phyloP scores from a whole-genome alignment of 2,329 filamentous ascomycete genomes.

The Kalaharituber pfeilii region DNA sequence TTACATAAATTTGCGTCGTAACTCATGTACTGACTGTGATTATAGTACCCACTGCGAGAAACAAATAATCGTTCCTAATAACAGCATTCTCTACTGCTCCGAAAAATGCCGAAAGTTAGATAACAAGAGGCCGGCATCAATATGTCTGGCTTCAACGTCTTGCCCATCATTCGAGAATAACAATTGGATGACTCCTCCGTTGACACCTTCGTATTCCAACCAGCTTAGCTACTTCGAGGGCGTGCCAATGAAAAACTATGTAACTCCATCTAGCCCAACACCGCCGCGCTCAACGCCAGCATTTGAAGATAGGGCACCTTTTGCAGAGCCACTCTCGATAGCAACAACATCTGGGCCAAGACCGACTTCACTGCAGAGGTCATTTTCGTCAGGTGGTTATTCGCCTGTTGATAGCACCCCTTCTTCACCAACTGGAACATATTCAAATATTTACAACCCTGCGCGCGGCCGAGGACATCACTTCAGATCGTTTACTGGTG shows the following conservation, averaged over 20 bases:
- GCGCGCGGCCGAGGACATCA: constrained; percentile 14
- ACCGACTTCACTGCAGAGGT: constrained; percentile 12
- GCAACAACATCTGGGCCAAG: not conserved
- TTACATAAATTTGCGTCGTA: not conserved
- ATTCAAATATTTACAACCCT: constrained; percentile 16
- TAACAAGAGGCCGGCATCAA: constrained; percentile 15
- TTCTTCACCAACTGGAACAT: constrained; percentile 13
- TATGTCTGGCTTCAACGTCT: constrained; percentile 8
- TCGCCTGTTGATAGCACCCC: constrained; percentile 4
- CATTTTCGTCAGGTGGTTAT: constrained; percentile 4
- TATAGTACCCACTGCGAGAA: constrained; percentile 23
- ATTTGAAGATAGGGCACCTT: constrained; percentile 5
- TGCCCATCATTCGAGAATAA: constrained; percentile 6
- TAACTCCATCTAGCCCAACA: constrained; percentile 17
- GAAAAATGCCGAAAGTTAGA: constrained; percentile 19
- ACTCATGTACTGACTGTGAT: not conserved
- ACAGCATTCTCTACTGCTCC: constrained; percentile 21
- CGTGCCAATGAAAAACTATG: constrained; percentile 14
- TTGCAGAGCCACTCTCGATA: constrained; percentile 7
- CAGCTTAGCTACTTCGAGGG: constrained; percentile 9
- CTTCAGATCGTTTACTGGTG: constrained; percentile 15
- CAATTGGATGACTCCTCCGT: constrained; percentile 5
- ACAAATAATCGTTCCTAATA: constrained; percentile 23
- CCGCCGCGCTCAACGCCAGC: constrained; percentile 11
- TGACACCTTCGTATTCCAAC: constrained; percentile 11